Base-by-base conservation (phyloP, 2,329 filamentous ascomycete genomes). In the Aspergillus tanneri region DNA sequence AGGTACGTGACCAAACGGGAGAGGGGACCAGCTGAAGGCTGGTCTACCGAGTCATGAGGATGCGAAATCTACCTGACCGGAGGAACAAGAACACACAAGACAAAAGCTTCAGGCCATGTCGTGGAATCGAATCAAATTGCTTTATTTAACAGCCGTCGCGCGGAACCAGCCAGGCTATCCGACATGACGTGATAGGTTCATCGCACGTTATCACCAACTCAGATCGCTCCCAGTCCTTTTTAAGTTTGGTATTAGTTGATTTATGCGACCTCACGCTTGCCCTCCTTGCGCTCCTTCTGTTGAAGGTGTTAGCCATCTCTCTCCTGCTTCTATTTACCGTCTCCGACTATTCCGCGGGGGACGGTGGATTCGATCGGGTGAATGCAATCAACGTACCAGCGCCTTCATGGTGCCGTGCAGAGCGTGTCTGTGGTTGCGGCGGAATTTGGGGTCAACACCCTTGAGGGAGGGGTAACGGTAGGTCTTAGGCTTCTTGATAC, bases 401-500 rank as follows among this genome's bases (percentile, higher is more conserved):
- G 93, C 93, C 82, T 89, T 95, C 83, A 89, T 90, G 75, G 91
- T 99, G 77, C 93, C 93, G 83, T 97, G 93, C 61, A 97, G 90
- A 77, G 93, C 93, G 85, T 99, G 92, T 83, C 90, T 90, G 83
- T 99, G 93, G 85, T 99, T 99, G 80, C 93, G 87, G 78, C 93
- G 87, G 85, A 99, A 99, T 86, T 99, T 99, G 75, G 93, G 91
- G 81, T 99, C 93, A 76, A 90, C 93, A 70, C 93, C 93, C 76
- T 96, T 96, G 72, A 99, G 87, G 67, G 92, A 97, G 63, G 93
- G 93, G 82, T 99, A 99, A 82, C 93, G 85, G 79, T 91, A 85
- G 73, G 93, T 97, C 86, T 96, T 96, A 63, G 93, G 93, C 88
- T 96, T 97, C 88, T 97, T 97, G 85, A 99, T 99, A 81, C 92